phyloP scores from a whole-genome alignment of 2,329 filamentous ascomycete species.

The Lasiodiplodia gonubiensis region DNA sequence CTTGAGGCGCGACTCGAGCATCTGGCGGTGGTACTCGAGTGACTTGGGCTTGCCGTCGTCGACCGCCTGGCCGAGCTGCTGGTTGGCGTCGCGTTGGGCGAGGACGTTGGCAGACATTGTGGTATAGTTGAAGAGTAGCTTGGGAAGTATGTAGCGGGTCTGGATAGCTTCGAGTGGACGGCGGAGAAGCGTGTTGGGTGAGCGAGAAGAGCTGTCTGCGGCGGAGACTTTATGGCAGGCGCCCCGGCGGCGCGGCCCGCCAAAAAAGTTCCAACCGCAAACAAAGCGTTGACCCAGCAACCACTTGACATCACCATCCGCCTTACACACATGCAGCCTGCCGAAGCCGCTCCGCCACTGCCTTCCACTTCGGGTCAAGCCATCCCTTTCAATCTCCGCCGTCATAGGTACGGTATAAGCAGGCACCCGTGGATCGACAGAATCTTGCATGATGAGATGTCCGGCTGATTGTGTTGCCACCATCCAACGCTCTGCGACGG shows the following conservation, averaged over 20 bases:
- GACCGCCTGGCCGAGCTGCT: conserved; percentile 41
- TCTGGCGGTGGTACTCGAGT: conserved; percentile 78
- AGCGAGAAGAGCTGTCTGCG: background rate
- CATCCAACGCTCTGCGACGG: background rate
- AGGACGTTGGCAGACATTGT: conserved; percentile 67
- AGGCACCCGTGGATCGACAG: background rate
- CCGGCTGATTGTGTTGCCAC: background rate
- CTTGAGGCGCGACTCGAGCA: conserved; percentile 74
- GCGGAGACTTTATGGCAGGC: conserved; percentile 2
- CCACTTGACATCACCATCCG: background rate
- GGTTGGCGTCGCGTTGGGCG: conserved; percentile 70
- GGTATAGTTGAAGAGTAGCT: conserved; percentile 11
- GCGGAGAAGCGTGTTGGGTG: conserved; percentile 5
- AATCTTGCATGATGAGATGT: background rate
- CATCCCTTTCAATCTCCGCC: background rate
- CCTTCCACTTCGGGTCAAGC: conserved; percentile 1
- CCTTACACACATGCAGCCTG: background rate
- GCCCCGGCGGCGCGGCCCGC: background rate
- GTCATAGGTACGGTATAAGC: background rate
- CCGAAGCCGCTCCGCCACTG: background rate
- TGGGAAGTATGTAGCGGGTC: background rate
- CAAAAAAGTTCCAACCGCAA: conserved; percentile 18
- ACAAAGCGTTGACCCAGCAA: conserved; percentile 23
- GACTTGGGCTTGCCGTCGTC: conserved; percentile 49
- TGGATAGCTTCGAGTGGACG: conserved; percentile 4